Percentiles rank a stretch among this genome's conserved stretches.
These are phyloP conservation scores for Quercus mongolica DNA, from an alignment of 306 rosid species.

Conservation along the genomic window DNA sequence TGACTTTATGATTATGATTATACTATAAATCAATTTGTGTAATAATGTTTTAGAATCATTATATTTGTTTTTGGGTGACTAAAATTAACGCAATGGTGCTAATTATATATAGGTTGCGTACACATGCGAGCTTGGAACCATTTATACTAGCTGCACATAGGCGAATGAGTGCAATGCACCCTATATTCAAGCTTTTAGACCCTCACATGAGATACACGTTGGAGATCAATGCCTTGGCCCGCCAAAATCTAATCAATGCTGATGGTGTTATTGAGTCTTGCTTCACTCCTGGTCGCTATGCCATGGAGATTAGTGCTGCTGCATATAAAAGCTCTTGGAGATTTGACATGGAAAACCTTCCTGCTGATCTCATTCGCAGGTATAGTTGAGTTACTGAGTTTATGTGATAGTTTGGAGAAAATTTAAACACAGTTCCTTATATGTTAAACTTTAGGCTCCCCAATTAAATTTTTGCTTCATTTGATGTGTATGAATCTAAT, in stretches of 20 bases:
- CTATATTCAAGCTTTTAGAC: constrained; percentile 76
- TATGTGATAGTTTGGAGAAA: too few species aligned
- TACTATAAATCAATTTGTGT: background rate
- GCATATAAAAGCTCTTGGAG: constrained; percentile 83
- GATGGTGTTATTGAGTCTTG: constrained; percentile 77
- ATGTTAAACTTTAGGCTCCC: background rate
- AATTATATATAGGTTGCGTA: constrained; percentile 54
- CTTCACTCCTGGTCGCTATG: constrained; percentile 92
- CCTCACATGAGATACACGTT: constrained; percentile 96
- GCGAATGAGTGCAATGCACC: constrained; percentile 94
- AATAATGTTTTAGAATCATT: background rate
- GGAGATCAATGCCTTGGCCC: constrained; percentile 80
- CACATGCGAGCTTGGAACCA: constrained; percentile 79
- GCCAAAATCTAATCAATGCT: constrained; percentile 62
- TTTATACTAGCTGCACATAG: constrained; percentile 85
- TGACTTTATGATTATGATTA: background rate
- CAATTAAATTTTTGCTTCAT: too few species aligned
- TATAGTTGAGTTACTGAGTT: background rate
- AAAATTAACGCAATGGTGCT: background rate
- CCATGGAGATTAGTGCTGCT: constrained; percentile 79
- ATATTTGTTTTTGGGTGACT: background rate
- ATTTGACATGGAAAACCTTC: constrained; percentile 76
- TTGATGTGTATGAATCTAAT: constrained; percentile 21
- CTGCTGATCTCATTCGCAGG: constrained; percentile 85
- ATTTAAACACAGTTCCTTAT: background rate